Base-by-base conservation (phyloP, 495 filamentous ascomycete species). In the Aspergillus olivimuriae region DNA sequence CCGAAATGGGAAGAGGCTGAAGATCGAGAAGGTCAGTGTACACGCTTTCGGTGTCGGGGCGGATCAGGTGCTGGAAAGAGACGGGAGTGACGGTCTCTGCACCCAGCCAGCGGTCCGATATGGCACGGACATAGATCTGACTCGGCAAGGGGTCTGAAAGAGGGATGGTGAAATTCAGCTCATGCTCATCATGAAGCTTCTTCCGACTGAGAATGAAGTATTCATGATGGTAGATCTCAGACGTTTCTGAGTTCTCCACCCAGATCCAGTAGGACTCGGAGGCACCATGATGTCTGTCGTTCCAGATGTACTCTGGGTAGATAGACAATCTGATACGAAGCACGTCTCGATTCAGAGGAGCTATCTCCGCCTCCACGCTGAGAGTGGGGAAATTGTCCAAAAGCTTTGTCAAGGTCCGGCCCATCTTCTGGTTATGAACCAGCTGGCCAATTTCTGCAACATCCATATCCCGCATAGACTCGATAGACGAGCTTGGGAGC, bases 191-290 rank as follows among this genome's bases (percentile, higher is more conserved):
- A 49, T 94, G 78, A 0, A 97, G 72, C 68, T 94, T 96, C 65
- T 79, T 85, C 41, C 89, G 74, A 41, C 77, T 89, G 4, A 99
- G 73, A 39, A 99, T 87, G 67, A 97, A 97, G 61, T 84, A 95
- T 61, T 99, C 92, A 44, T 95, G 88, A 55, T 99, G 92, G 52
- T 94, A 99, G 28, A 99, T 96, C 58, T 97, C 89, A 1, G 87
- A 91, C 0, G 90, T 95, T 53, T 97, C 94, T 0, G 91, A 96
- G 56, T 97, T 94, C 64, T 99, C 92, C 12, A 97, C 91, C 94
- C 94, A 97, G 37, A 97, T 83, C 80, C 90, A 97, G 65, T 92
- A 99, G 15, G 88, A 89, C 57, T 99, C 92, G 2, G 91, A 95
- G 4, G 79, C 83, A 2, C 94, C 94, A 61, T 99, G 87, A 38